phyloP scores from a whole-genome alignment of 371 early-diverging fungal genomes.

The Mortierella sp. region DNA sequence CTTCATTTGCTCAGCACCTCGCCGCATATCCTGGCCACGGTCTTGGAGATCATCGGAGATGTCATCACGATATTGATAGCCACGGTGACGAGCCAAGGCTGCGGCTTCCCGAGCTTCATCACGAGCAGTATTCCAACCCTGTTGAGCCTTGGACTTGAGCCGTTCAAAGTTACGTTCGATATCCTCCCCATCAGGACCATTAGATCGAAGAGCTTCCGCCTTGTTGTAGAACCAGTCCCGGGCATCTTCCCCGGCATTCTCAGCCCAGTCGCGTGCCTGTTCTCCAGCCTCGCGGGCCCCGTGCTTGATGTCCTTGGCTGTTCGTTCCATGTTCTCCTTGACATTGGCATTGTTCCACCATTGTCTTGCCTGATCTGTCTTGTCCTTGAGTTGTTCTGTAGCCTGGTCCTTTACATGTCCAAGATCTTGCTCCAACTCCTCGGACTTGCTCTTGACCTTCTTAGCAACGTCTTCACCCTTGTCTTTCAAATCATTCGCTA shows the following conservation, averaged over 20 bases:
- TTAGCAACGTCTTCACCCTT: slow-evolving; percentile 16
- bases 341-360: slow-evolving; percentile 14
- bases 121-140: slow-evolving; percentile 23
- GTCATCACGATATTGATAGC: background rate
- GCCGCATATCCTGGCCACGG: slow-evolving; percentile 8
- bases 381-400: slow-evolving; percentile 5
- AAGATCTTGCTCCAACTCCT: slow-evolving; percentile 10
- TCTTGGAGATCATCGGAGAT: background rate
- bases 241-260: slow-evolving; percentile 9
- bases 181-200: slow-evolving; percentile 17
- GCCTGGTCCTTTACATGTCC: slow-evolving; percentile 12
- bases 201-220: background rate
- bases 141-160: slow-evolving; percentile 20
- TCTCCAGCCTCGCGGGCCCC: slow-evolving; percentile 7
- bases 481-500: too few relatives aligned
- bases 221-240: slow-evolving; percentile 18
- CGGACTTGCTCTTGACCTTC: slow-evolving; percentile 19
- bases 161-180: slow-evolving; percentile 24
- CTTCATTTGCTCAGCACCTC: slow-evolving; percentile 8
- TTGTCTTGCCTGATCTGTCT: too few relatives aligned
- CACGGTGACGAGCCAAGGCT: slow-evolving; percentile 2
- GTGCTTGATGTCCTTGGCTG: slow-evolving; percentile 18
- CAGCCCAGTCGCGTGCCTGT: slow-evolving; percentile 22
- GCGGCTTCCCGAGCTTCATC: slow-evolving; percentile 23
- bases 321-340: slow-evolving; percentile 2